Evolutionary conservation across 345 rosid species (phyloP).

Genomic region (Murraya paniculata): DNA sequence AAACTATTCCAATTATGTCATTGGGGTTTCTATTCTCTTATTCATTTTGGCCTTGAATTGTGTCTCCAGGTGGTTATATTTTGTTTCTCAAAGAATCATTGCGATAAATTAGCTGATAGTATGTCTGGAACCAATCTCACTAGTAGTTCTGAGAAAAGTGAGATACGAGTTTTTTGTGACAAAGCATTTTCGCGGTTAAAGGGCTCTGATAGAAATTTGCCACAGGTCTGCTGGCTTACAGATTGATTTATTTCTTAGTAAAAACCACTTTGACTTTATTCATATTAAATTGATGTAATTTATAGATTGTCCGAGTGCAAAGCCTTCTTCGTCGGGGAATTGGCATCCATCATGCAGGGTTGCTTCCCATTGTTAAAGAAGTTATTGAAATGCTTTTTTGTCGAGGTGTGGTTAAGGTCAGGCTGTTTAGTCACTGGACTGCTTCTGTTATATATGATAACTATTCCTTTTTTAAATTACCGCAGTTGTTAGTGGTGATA

Average conservation of each 20-base stretch:
- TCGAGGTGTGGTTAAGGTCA: slow-evolving; percentile 94
- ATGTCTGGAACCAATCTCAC: slow-evolving; percentile 79
- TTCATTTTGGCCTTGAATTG: slow-evolving; percentile 18
- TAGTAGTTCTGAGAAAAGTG: slow-evolving; percentile 79
- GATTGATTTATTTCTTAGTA: slow-evolving; percentile 14
- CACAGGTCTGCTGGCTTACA: slow-evolving; percentile 65
- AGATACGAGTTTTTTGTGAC: slow-evolving; percentile 85
- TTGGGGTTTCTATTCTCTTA: slow-evolving; percentile 6
- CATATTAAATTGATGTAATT: slow-evolving; percentile 25
- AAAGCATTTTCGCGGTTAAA: slow-evolving; percentile 92
- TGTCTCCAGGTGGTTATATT: slow-evolving; percentile 73
- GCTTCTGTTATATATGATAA: neutral
- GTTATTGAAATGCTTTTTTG: slow-evolving; percentile 99
- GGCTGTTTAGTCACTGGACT: slow-evolving; percentile 8
- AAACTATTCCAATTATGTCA: neutral
- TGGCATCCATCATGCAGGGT: slow-evolving; percentile 98
- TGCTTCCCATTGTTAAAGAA: slow-evolving; percentile 99
- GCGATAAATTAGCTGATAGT: slow-evolving; percentile 83
- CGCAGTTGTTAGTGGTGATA: neutral
- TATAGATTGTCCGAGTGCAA: slow-evolving; percentile 88
- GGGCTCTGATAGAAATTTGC: slow-evolving; percentile 93
- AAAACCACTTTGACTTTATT: slow-evolving; percentile 18
- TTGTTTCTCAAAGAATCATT: slow-evolving; percentile 94
- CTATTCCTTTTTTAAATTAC: neutral
- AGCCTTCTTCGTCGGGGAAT: slow-evolving; percentile 85